These are phyloP conservation scores for Diplodia sapinea DNA, from an alignment of 2,329 filamentous ascomycete genomes.

Conservation along the genomic window DNA sequence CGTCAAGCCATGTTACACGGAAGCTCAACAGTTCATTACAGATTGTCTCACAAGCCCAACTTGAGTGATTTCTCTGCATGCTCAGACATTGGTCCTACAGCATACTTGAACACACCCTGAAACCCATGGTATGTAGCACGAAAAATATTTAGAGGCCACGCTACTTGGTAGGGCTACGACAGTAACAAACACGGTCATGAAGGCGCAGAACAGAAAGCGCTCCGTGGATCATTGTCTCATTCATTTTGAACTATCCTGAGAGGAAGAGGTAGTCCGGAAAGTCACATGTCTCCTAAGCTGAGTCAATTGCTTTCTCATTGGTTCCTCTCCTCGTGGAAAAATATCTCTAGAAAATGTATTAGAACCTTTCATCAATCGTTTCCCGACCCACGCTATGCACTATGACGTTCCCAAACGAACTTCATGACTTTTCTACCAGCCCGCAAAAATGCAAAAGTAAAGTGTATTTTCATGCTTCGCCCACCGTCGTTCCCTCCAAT, in stretches of 20 bases:
- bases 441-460: slow-evolving; percentile 6
- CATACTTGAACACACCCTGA: background rate
- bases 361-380: background rate
- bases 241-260: background rate
- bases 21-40: background rate
- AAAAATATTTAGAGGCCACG: background rate
- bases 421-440: background rate
- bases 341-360: no score
- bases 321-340: background rate
- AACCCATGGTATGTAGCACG: background rate
- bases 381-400: background rate
- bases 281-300: background rate
- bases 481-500: background rate
- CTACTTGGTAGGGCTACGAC: background rate
- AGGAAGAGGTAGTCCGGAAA: background rate
- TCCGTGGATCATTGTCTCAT: background rate
- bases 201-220: background rate
- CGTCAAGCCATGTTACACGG: background rate
- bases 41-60: background rate
- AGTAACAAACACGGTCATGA: background rate
- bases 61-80: background rate
- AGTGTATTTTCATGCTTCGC: background rate
- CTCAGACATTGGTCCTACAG: background rate
- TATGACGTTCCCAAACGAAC: background rate
- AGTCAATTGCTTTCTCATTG: background rate